These are phyloP conservation scores for Leonotis leonurus DNA, from an alignment of 257 asterid genomes.

Conservation along the genomic window DNA sequence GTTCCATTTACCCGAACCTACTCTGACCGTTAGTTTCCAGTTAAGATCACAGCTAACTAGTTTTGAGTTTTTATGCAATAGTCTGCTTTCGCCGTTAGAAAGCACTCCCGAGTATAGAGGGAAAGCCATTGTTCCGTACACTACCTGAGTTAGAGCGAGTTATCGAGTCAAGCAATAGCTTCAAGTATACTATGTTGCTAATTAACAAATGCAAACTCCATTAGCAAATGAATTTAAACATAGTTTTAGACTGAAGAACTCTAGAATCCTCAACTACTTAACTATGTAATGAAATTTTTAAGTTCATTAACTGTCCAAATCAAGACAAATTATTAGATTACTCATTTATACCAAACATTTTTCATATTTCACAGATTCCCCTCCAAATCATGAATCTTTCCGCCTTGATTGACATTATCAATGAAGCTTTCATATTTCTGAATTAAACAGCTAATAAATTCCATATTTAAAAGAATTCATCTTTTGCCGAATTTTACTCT, in stretches of 20 bases:
- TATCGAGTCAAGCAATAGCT: background rate
- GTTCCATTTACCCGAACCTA: slow-evolving; percentile 34
- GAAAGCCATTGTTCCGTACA: slow-evolving; percentile 50
- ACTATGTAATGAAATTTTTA: background rate
- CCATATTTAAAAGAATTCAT: background rate
- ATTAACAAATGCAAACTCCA: background rate
- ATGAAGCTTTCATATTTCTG: background rate
- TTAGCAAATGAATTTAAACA: background rate
- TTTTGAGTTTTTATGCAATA: slow-evolving; percentile 29
- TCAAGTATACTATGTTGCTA: no score
- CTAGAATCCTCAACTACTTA: background rate
- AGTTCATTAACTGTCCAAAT: background rate
- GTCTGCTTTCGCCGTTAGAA: slow-evolving; percentile 42
- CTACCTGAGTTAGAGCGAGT: slow-evolving; percentile 20
- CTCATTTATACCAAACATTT: background rate
- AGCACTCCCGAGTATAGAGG: slow-evolving; percentile 49
- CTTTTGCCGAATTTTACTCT: background rate
- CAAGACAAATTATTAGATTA: background rate
- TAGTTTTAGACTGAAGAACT: background rate
- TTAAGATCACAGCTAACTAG: slow-evolving; percentile 24
- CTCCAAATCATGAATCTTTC: background rate
- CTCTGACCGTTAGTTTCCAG: slow-evolving; percentile 25
- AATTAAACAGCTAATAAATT: background rate
- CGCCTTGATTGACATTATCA: background rate
- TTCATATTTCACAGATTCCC: background rate